A percentile compares a stretch with the other conserved stretches of the same genome.
These are phyloP conservation scores for Tausonia pullulans DNA, from an alignment of 1,284 basidiomycete genomes.

Conservation along the genomic window DNA sequence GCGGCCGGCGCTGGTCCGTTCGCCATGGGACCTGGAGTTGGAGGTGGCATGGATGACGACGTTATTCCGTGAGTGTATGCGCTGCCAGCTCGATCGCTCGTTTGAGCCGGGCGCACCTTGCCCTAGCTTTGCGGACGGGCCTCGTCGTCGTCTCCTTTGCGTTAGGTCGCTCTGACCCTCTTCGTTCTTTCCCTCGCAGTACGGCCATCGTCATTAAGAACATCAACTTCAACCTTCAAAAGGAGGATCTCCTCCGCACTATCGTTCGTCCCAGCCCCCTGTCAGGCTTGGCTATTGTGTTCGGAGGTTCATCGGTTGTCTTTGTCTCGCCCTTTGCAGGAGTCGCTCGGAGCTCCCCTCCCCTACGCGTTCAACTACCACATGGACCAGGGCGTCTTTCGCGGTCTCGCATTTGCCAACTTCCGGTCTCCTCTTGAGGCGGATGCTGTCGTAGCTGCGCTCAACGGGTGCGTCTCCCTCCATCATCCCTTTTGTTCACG, in stretches of 20 bases:
- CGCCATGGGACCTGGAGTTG: conserved; percentile 11
- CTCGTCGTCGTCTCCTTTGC: not conserved
- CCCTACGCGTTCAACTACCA: conserved; percentile 99
- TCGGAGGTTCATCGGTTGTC: not conserved
- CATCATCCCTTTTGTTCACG: conserved; percentile 18
- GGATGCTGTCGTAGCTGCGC: conserved; percentile 85
- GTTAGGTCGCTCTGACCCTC: not conserved
- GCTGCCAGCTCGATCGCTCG: not conserved
- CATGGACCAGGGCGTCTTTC: conserved; percentile 90
- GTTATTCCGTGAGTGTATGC: conserved; percentile 14
- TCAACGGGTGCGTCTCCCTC: conserved; percentile 53
- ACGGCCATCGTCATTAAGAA: conserved; percentile 99
- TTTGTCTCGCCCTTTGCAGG: conserved; percentile 37
- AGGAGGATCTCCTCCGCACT: conserved; percentile 88
- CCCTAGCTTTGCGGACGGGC: not conserved
- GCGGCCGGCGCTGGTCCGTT: conserved; percentile 9
- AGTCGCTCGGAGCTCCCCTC: conserved; percentile 83
- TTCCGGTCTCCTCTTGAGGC: conserved; percentile 86
- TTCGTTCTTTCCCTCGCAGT: not conserved
- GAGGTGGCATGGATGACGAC: conserved; percentile 16
- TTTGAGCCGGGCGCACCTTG: not conserved
- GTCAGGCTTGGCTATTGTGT: conserved; percentile 9
- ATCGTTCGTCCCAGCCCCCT: conserved; percentile 49
- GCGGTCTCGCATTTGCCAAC: conserved; percentile 96
- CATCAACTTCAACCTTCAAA: conserved; percentile 96